A percentile compares a stretch with the other conserved stretches of the same genome.
Conservation (phyloP, 768 basidiomycete species). For the Crepidotus variabilis region DNA sequence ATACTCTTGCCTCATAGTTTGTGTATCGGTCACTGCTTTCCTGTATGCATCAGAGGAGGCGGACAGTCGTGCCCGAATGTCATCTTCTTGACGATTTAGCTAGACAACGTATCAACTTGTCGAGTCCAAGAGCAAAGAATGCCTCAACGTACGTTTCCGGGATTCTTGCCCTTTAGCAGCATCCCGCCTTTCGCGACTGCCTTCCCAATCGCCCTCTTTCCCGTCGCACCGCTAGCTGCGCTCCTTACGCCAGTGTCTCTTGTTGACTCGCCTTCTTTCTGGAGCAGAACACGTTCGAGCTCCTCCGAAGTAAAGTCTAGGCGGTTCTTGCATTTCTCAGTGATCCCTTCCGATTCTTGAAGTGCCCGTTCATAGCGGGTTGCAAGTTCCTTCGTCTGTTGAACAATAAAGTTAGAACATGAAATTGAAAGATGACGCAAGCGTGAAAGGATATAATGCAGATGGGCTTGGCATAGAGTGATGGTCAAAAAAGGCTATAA, state of each 20-base stretch:
- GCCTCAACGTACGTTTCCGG: slow-evolving; percentile 60
- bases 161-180: slow-evolving; percentile 89
- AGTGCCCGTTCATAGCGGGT: slow-evolving; percentile 83
- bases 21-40: slow-evolving; percentile 87
- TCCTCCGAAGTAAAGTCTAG: slow-evolving; percentile 92
- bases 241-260: slow-evolving; percentile 75
- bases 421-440: background rate
- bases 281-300: slow-evolving; percentile 84
- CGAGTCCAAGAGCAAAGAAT: background rate
- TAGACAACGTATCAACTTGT: slow-evolving; percentile 24
- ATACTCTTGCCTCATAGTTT: slow-evolving; percentile 91
- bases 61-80: slow-evolving; percentile 83
- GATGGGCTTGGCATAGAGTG: background rate
- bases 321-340: slow-evolving; percentile 86
- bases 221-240: slow-evolving; percentile 55
- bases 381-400: slow-evolving; percentile 87
- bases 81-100: slow-evolving; percentile 93
- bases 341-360: slow-evolving; percentile 79
- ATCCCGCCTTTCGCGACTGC: slow-evolving; percentile 89
- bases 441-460: background rate
- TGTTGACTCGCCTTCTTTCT: slow-evolving; percentile 92
- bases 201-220: slow-evolving; percentile 85
- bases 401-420: background rate
- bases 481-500: background rate
- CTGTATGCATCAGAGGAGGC: slow-evolving; percentile 83